Evolutionary conservation across 495 filamentous ascomycete genomes (phyloP), one percentile per base, ranked within the genome.

Genomic region (Aspergillus coremiiformis): DNA sequence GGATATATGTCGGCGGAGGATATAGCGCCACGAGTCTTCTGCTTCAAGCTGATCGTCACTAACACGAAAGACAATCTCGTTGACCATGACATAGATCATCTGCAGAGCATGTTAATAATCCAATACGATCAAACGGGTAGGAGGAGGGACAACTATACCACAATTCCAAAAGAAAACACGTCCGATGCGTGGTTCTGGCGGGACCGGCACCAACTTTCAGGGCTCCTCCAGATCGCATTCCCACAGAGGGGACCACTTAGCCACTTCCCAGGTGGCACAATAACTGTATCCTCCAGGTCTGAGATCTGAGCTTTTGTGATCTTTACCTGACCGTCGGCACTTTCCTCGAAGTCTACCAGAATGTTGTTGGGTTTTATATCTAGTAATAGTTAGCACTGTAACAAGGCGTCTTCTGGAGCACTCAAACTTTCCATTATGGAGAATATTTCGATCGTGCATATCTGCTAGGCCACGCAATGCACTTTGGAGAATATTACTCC

Each of bases 1-100:
- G 4, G 75, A 78, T 11, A 76, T 64, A 49, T 76, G 70, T n/a
- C 69, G 69, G 39, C 61, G 53, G 9, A 72, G 61, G 22, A 68
- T 66, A 35, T 66, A 59, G 56, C 72, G 72, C 63, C 77, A 77
- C 27, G 73, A 73, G 57, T 75, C 71, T 65, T 37, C 66, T 67
- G 55, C 69, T 60, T 53, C 51, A 17, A 66, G 46, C 33, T 63
- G 37, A 3, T 52, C 23, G 6, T 63, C 46, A 15, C 37, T 44
- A 26, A 65, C 55, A 37, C 44, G 51, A 20, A 65, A 67, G 53
- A 59, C 58, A 57, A 67, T 59, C 30, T 54, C 45, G 22, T 59
- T 62, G 19, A 51, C 20, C 44, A 66, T 63, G 7, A 60, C 57
- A 23, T 68, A 68, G 10, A 68, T 64, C 41, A 60, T 62, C 61